Base-by-base conservation (phyloP, 2,329 filamentous ascomycete genomes). In the Penicillium rolfsii region DNA sequence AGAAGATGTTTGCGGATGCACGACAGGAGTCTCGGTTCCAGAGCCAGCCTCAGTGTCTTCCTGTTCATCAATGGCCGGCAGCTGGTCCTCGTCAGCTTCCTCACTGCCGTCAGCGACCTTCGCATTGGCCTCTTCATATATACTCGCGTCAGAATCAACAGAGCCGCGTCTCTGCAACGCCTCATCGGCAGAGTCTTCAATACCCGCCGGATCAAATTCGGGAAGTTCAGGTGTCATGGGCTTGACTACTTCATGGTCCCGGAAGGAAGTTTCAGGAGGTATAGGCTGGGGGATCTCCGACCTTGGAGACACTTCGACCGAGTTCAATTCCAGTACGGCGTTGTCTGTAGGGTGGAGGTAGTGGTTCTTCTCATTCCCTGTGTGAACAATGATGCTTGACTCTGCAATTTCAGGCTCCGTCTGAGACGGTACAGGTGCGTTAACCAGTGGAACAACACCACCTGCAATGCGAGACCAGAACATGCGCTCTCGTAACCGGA, bases 401-500 rank as follows among this genome's bases (percentile, higher is more conserved):
- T 60, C 46, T 11, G 48, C 19, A 19, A 14, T 16, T 38, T 60
- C 48, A 14, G 38, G 41, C 4, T 55, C 28, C 3, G 19, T 73
- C 68, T 66, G 76, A 36, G 58, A 26, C 30, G 64, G 61, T n/a
- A 62, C 69, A 30, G 62, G 49, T 12, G 65, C 68, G 28, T 80
- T 65, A 54, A 81, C 80, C 12, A 85, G 81, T 1, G 94, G 95
- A 12, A 98, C 80, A 2, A 99, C 92, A 14, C 95, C 95, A 30
- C 93, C 95, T 28, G 94, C 94, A 55, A 99, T 87, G 58, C 95
- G 86, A 54, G 91, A 87, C 95, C 95, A 99, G 74, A 99, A 99
- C 90, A 99, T 97, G 68, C 94, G 89, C 75, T 99, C 95, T 54
- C 95, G 85, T 52, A 98, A 78, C 33, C 90, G 87, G 11, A 97